A percentile compares a stretch with the other conserved stretches of the same genome.
These are phyloP conservation scores for peach (Prunus persica) DNA, from an alignment of 306 rosid genomes.

Conservation along the genomic window DNA sequence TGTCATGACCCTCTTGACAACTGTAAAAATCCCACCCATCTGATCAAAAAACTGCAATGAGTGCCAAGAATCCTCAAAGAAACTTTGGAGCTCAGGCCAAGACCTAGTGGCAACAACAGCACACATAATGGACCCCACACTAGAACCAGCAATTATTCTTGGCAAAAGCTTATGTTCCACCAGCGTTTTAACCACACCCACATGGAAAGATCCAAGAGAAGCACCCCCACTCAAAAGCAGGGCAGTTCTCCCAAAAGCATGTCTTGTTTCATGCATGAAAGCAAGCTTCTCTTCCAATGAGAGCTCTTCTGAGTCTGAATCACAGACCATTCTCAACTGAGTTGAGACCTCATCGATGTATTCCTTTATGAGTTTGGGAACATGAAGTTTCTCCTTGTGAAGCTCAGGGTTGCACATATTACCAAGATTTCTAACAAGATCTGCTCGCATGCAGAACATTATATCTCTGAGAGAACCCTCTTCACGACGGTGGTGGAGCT, in stretches of 20 bases:
- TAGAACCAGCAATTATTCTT: conserved; percentile 92
- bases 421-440: conserved; percentile 86
- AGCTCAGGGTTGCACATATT: conserved; percentile 92
- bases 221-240: conserved; percentile 96
- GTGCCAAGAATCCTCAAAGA: conserved; percentile 87
- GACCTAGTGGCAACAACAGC: conserved; percentile 91
- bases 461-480: conserved; percentile 84
- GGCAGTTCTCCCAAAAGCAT: conserved; percentile 96
- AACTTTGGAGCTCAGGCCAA: conserved; percentile 96
- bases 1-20: conserved; percentile 81
- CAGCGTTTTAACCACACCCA: conserved; percentile 80
- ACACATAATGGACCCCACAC: conserved; percentile 96
- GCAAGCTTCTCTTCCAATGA: conserved; percentile 84
- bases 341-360: conserved; percentile 84
- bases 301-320: conserved; percentile 81
- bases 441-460: conserved; percentile 90
- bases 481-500: conserved; percentile 77
- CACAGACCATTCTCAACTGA: conserved; percentile 89
- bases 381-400: conserved; percentile 88
- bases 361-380: conserved; percentile 82
- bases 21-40: conserved; percentile 88
- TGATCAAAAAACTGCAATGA: conserved; percentile 86
- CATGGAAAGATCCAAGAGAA: conserved; percentile 91
- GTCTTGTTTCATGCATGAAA: conserved; percentile 94
- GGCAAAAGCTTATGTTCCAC: conserved; percentile 93